Evolutionary conservation across 139 green algal species (phyloP).

Genomic region (Chlamydomonas eustigma): DNA sequence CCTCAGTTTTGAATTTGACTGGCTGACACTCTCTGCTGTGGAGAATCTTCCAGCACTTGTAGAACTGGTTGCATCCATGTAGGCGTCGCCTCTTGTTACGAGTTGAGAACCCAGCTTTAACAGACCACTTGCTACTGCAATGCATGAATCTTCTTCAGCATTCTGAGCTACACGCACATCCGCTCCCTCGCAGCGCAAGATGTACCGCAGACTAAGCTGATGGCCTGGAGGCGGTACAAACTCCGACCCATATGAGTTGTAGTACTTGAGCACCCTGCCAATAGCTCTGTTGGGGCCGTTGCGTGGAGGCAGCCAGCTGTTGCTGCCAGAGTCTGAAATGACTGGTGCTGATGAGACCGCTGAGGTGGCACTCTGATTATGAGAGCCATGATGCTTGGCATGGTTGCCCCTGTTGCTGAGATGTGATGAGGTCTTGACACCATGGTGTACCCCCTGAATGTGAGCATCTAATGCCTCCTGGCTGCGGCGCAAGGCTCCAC

Average conservation of each 20-base stretch:
- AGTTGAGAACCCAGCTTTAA: neutral
- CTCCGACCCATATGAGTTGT: neutral
- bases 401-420: too few species aligned
- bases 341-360: neutral
- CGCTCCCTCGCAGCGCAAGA: slow-evolving; percentile 8
- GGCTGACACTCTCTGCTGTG: neutral
- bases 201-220: slow-evolving; percentile 2
- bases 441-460: slow-evolving; percentile 1
- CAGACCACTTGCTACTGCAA: neutral
- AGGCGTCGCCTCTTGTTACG: neutral
- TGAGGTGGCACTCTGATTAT: neutral
- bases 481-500: neutral
- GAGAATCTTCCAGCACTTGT: too few species aligned
- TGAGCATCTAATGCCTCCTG: neutral
- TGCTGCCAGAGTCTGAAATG: too few species aligned
- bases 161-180: slow-evolving; percentile 7
- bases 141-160: neutral
- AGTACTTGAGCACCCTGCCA: neutral
- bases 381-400: too few species aligned
- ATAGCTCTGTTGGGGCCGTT: neutral
- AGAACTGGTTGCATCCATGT: too few species aligned
- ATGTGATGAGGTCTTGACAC: too few species aligned
- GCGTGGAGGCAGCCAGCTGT: too few species aligned
- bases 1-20: neutral
- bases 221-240: slow-evolving; percentile 8